phyloP scores from a whole-genome alignment of 768 basidiomycete genomes.

The Phlegmacium glaucopus region DNA sequence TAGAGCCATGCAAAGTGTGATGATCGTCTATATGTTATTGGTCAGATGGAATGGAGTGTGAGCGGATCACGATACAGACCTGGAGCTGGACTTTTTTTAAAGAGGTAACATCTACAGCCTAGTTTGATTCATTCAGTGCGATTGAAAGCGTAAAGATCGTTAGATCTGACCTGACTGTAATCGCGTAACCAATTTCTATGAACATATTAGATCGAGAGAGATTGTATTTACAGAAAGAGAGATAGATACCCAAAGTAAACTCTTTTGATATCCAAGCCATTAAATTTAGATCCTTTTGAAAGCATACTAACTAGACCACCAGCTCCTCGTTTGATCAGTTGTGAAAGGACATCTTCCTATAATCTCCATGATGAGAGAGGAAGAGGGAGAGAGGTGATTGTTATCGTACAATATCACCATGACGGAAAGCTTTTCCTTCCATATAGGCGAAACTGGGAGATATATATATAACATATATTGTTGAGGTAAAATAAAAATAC shows the following conservation, averaged over 20 bases:
- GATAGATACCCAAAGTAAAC: slow-evolving; percentile 71
- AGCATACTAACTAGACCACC: slow-evolving; percentile 55
- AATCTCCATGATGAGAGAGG: slow-evolving; percentile 7
- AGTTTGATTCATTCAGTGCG: not conserved
- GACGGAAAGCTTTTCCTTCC: slow-evolving; percentile 82
- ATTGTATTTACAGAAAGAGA: too few relatives aligned
- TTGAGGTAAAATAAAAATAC: slow-evolving; percentile 21
- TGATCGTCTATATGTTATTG: slow-evolving; percentile 55
- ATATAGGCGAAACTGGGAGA: slow-evolving; percentile 69
- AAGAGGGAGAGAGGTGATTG: not conserved
- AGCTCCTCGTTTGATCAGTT: slow-evolving; percentile 52
- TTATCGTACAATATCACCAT: slow-evolving; percentile 78
- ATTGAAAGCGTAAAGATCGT: not conserved
- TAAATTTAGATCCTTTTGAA: slow-evolving; percentile 67
- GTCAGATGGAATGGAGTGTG: slow-evolving; percentile 3
- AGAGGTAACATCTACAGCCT: slow-evolving; percentile 84
- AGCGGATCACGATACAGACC: slow-evolving; percentile 32
- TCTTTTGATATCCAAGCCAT: slow-evolving; percentile 76
- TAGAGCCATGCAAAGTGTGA: slow-evolving; percentile 86
- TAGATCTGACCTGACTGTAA: slow-evolving; percentile 62
- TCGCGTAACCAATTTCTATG: slow-evolving; percentile 84
- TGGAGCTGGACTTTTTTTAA: slow-evolving; percentile 69
- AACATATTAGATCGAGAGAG: not conserved
- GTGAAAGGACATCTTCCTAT: slow-evolving; percentile 68
- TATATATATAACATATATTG: too few relatives aligned